phyloP scores from a whole-genome alignment of 805 yeast species.

The Saturnispora kantuleensis region DNA sequence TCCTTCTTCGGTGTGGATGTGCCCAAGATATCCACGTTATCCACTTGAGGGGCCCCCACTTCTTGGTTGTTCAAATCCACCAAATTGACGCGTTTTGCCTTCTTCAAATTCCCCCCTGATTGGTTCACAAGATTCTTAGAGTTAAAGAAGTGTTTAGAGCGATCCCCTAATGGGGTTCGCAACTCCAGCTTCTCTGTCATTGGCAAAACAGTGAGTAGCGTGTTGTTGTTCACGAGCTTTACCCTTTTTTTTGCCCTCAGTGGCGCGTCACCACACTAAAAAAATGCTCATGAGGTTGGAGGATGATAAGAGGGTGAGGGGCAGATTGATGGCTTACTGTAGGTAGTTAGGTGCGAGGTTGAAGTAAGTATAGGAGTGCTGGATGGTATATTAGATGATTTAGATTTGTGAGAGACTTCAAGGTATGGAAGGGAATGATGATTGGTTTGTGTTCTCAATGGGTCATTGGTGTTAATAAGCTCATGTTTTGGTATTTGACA shows the following conservation, averaged over 20 bases:
- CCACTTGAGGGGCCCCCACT: constrained; percentile 7
- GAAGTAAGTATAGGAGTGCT: too few relatives aligned
- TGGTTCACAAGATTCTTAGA: background rate
- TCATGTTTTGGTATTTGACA: too few relatives aligned
- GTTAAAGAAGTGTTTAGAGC: constrained; percentile 2
- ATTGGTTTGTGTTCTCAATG: too few relatives aligned
- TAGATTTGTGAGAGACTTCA: too few relatives aligned
- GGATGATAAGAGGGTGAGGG: too few relatives aligned
- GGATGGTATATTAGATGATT: too few relatives aligned
- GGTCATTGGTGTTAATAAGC: too few relatives aligned
- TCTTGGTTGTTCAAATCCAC: background rate
- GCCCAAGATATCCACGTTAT: constrained; percentile 7
- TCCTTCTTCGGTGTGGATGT: constrained; percentile 15
- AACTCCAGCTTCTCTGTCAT: constrained; percentile 3
- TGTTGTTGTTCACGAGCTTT: too few relatives aligned
- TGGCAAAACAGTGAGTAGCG: background rate
- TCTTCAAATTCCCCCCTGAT: background rate
- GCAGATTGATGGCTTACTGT: too few relatives aligned
- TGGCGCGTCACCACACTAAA: constrained; percentile 1
- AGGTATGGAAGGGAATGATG: too few relatives aligned
- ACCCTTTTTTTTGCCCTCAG: background rate
- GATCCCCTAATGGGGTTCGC: constrained; percentile 6
- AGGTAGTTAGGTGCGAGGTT: too few relatives aligned
- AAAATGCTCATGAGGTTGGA: background rate
- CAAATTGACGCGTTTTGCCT: constrained; percentile 5